Evolutionary conservation across 1,139 yeast species (phyloP).

Genomic region (Debaryomycetaceae sp.): DNA sequence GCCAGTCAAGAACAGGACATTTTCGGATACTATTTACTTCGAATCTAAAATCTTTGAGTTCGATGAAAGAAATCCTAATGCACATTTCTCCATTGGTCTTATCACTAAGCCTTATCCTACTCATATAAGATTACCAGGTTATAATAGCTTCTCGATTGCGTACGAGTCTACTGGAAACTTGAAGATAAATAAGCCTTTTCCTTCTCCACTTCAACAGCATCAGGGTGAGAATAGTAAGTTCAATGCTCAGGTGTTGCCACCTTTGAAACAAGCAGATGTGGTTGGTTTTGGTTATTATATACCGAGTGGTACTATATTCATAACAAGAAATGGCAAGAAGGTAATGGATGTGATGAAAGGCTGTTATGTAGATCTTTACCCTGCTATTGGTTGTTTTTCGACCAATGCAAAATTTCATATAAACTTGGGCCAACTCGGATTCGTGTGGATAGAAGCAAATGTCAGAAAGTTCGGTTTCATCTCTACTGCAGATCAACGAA

Average conservation of each 20-base stretch:
- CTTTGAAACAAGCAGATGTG: constrained; percentile 78
- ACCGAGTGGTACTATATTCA: constrained; percentile 75
- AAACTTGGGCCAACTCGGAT: constrained; percentile 88
- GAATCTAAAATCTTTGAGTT: constrained; percentile 65
- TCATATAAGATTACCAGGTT: constrained; percentile 82
- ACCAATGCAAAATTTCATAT: constrained; percentile 73
- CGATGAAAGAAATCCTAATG: constrained; percentile 34
- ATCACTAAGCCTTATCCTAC: constrained; percentile 85
- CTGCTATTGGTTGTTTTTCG: constrained; percentile 81
- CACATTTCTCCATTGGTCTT: constrained; percentile 68
- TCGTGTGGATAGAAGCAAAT: constrained; percentile 92
- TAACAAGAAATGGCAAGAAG: constrained; percentile 88
- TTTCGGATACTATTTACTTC: constrained; percentile 64
- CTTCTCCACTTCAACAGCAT: constrained; percentile 48
- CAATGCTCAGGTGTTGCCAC: constrained; percentile 73
- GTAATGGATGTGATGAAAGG: constrained; percentile 81
- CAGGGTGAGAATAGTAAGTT: constrained; percentile 43
- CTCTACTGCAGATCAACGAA: constrained; percentile 48
- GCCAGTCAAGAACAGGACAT: constrained; percentile 53
- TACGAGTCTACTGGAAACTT: constrained; percentile 84
- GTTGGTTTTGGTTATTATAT: constrained; percentile 89
- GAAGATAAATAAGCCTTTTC: constrained; percentile 75
- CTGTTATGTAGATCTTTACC: constrained; percentile 75
- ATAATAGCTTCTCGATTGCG: constrained; percentile 75
- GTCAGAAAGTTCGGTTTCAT: constrained; percentile 93